Conservation (phyloP, 768 basidiomycete species). For the Austroboletus festivus region DNA sequence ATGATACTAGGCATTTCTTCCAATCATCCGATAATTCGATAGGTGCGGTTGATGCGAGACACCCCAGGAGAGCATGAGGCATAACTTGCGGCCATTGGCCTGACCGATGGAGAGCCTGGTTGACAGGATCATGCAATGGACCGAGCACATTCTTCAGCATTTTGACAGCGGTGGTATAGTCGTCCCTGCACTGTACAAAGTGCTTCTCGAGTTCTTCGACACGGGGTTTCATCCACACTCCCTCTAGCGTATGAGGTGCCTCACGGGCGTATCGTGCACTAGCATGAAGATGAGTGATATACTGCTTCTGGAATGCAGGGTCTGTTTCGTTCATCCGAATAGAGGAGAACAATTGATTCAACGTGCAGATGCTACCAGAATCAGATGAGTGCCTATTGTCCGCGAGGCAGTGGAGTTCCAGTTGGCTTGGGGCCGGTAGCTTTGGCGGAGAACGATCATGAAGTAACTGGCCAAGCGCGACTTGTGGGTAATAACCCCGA, state of each 20-base stretch:
- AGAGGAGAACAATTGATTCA: background rate
- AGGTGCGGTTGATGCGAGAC: constrained; percentile 20
- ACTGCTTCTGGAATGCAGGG: background rate
- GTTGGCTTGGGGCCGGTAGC: background rate
- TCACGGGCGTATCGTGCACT: background rate
- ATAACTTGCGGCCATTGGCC: constrained; percentile 12
- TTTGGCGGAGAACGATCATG: background rate
- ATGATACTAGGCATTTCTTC: constrained; percentile 17
- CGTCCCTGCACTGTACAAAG: background rate
- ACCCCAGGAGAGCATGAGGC: constrained; percentile 23
- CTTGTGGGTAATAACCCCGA: background rate
- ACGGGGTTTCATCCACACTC: background rate
- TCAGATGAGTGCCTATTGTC: background rate
- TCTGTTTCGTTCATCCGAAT: background rate
- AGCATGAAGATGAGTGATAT: background rate
- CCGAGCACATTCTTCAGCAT: background rate
- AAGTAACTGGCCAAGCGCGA: background rate
- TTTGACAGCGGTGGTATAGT: background rate
- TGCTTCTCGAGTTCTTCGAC: background rate
- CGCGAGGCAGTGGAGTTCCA: background rate
- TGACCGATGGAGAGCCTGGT: constrained; percentile 6
- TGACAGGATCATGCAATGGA: background rate
- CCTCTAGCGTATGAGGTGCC: background rate
- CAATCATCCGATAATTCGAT: background rate
- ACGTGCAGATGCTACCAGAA: background rate